Evolutionary conservation across 2,329 filamentous ascomycete genomes (phyloP).

Genomic region (Aspergillus hortae): DNA sequence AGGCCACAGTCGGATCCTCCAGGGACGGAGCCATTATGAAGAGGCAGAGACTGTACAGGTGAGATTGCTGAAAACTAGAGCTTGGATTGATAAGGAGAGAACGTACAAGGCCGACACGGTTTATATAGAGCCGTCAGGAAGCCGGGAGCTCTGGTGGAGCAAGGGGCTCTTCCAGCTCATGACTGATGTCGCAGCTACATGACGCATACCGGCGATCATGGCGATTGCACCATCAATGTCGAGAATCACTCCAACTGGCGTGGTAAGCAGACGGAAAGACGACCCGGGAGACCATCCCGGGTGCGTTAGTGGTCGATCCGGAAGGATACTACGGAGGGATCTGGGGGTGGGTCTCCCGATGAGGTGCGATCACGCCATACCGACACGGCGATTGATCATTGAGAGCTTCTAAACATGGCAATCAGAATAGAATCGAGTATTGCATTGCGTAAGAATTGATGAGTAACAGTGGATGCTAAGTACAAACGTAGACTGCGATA

Average conservation of each 20-base stretch:
- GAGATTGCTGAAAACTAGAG: neutral
- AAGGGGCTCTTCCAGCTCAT: neutral
- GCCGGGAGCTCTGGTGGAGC: neutral
- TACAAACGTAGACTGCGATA: too few species aligned
- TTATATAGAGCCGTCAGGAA: constrained; percentile 4
- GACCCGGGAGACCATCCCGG: too few species aligned
- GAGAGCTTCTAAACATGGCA: too few species aligned
- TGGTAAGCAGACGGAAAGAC: neutral
- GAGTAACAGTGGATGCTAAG: too few species aligned
- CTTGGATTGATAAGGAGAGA: neutral
- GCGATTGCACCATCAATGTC: constrained; percentile 29
- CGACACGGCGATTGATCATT: too few species aligned
- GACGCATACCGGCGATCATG: constrained; percentile 15
- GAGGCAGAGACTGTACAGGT: neutral
- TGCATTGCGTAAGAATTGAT: too few species aligned
- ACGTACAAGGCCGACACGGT: neutral
- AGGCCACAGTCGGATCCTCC: constrained; percentile 20
- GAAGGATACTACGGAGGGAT: neutral
- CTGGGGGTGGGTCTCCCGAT: constrained; percentile 9
- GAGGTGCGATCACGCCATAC: constrained; percentile 17
- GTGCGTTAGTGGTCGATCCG: neutral
- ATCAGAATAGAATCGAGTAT: too few species aligned
- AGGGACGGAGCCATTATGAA: constrained; percentile 30
- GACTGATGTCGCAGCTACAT: constrained; percentile 5
- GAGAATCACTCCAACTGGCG: constrained; percentile 23